Evolutionary conservation across 2,329 filamentous ascomycete genomes (phyloP).

Genomic region (Talaromyces sp.): DNA sequence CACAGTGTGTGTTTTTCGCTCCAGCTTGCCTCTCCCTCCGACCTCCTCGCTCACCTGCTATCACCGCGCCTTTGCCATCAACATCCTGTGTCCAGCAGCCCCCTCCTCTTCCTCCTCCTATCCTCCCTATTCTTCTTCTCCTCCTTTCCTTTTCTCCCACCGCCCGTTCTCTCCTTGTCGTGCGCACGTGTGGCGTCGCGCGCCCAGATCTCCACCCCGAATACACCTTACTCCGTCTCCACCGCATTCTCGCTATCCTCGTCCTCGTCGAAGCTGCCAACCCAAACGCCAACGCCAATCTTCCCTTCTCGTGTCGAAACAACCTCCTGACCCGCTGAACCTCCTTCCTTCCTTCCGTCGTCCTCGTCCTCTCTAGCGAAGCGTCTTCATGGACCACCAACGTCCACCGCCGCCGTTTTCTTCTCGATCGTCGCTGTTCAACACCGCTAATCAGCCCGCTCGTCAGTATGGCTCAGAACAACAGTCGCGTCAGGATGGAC

Average conservation of each 20-base stretch:
- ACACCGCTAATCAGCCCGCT: slow-evolving; percentile 23
- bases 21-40: not conserved
- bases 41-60: not conserved
- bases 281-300: not conserved
- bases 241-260: not conserved
- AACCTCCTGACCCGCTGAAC: not conserved
- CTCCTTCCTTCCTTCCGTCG: not conserved
- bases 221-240: slow-evolving; percentile 3
- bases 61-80: not conserved
- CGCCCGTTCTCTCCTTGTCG: not conserved
- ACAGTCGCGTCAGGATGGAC: slow-evolving; percentile 15
- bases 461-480: slow-evolving; percentile 15
- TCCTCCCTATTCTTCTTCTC: not conserved
- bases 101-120: not conserved
- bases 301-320: not conserved
- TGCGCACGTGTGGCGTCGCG: slow-evolving; percentile 7
- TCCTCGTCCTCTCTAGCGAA: not conserved
- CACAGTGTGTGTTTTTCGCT: slow-evolving; percentile 1
- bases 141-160: not conserved
- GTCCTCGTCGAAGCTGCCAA: not conserved
- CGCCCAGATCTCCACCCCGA: not conserved
- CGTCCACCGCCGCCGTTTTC: slow-evolving; percentile 22
- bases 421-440: slow-evolving; percentile 27
- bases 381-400: not conserved
- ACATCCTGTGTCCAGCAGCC: slow-evolving; percentile 14